These are phyloP conservation scores for Neurospora sp. DNA, from an alignment of 495 filamentous ascomycete species.

Conservation along the genomic window DNA sequence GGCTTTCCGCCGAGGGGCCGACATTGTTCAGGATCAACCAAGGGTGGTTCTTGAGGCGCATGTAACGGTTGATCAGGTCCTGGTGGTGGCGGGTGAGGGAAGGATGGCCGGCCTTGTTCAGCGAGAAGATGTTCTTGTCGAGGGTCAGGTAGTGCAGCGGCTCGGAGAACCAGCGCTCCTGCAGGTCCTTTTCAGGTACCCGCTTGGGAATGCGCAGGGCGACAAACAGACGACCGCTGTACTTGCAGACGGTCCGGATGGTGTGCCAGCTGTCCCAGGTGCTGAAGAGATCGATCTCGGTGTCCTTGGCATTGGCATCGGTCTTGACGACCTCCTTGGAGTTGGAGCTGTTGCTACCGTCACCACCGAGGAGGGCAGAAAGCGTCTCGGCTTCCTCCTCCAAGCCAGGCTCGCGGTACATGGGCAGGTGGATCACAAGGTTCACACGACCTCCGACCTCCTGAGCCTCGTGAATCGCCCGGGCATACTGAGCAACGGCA, in stretches of 20 bases:
- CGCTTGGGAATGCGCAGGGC: slow-evolving; percentile 73
- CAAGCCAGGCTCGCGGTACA: slow-evolving; percentile 49
- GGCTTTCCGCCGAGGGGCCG: slow-evolving; percentile 50
- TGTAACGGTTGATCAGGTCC: slow-evolving; percentile 65
- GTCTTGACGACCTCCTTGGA: slow-evolving; percentile 1
- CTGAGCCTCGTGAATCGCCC: slow-evolving; percentile 73
- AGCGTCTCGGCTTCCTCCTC: slow-evolving; percentile 31
- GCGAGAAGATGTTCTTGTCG: slow-evolving; percentile 55
- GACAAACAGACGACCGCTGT: slow-evolving; percentile 69
- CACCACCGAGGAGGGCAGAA: slow-evolving; percentile 25
- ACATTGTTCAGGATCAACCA: slow-evolving; percentile 77
- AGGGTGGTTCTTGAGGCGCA: slow-evolving; percentile 68
- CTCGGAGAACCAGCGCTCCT: slow-evolving; percentile 90
- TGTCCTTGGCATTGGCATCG: background rate
- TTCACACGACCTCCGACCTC: slow-evolving; percentile 63
- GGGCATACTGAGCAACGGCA: slow-evolving; percentile 60
- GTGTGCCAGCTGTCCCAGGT: slow-evolving; percentile 92
- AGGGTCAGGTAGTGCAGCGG: slow-evolving; percentile 74
- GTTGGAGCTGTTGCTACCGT: background rate
- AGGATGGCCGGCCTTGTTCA: slow-evolving; percentile 71
- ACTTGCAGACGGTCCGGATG: slow-evolving; percentile 78
- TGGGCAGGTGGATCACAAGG: slow-evolving; percentile 69
- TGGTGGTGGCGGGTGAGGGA: slow-evolving; percentile 78
- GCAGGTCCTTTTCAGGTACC: slow-evolving; percentile 61
- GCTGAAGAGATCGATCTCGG: slow-evolving; percentile 54